These are phyloP conservation scores for Nephelium lappaceum DNA, from an alignment of 345 rosid genomes.

Conservation along the genomic window DNA sequence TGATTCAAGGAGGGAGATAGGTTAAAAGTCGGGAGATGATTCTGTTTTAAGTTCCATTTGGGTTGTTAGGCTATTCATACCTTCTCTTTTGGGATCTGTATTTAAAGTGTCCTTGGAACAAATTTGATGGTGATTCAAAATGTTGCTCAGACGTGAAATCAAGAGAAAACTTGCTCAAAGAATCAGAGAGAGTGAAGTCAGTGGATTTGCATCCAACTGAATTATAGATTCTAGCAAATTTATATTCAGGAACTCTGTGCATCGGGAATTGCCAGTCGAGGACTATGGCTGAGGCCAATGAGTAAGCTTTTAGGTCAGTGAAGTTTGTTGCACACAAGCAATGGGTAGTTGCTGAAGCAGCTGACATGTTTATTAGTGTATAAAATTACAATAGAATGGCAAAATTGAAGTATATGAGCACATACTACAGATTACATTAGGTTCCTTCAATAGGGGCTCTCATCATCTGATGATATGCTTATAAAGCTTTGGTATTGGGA, in stretches of 20 bases:
- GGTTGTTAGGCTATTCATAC: no score
- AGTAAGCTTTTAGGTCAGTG: constrained; percentile 93
- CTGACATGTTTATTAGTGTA: constrained; percentile 78
- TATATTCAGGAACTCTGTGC: constrained; percentile 74
- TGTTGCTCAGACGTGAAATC: constrained; percentile 51
- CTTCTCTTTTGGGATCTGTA: no score
- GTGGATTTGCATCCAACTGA: constrained; percentile 78
- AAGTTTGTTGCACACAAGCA: constrained; percentile 88
- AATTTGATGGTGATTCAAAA: no score
- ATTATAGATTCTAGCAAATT: constrained; percentile 82
- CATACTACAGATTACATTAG: constrained; percentile 84
- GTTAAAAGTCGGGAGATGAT: no score
- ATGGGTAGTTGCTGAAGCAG: constrained; percentile 84
- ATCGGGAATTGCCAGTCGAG: constrained; percentile 84
- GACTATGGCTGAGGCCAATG: constrained; percentile 94
- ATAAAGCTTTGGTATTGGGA: no score
- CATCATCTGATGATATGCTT: constrained; percentile 80
- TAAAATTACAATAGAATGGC: constrained; percentile 74
- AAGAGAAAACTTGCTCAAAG: constrained; percentile 66
- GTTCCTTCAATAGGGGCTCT: constrained; percentile 66
- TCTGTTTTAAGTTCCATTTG: no score
- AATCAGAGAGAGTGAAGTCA: constrained; percentile 70
- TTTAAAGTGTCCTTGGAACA: no score
- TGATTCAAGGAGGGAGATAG: no score
- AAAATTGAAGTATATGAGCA: constrained; percentile 73